Evolutionary conservation across 2,329 filamentous ascomycete genomes (phyloP), one percentile per base, ranked within the genome.

Genomic region (Colletotrichum agaves): DNA sequence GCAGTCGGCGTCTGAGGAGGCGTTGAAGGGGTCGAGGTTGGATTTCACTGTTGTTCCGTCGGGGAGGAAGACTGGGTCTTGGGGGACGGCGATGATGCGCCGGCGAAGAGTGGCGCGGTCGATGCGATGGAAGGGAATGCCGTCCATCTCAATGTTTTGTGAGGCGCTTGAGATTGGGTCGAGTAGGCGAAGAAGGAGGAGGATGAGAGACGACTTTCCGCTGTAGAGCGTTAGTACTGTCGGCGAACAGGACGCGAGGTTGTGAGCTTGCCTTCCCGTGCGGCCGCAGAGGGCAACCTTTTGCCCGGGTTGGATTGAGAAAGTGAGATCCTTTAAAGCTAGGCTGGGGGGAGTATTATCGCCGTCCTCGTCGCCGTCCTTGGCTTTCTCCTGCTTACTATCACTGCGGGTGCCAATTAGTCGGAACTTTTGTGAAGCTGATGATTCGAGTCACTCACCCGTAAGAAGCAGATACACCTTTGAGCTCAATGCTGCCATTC

Each of bases 41-140:
- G 72, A 55, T 19, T 73, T 74, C 61, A 79, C 76, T 4, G 74
- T 79, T 56, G 75, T 78, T 5, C 75, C 78, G 37, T 76, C 78
- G 0, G 78, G 78, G 3, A 85, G 71, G 72, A 85, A 84, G 5
- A 82, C 79, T 0, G 82, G 72, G 4, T 85, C 83, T 71, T 86
- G 83, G 2, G 83, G 82, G 1, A 85, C 73, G 12, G 81, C 80
- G 49, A 83, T 80, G 47, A 86, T 74, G 1, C 78, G 79, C 27
- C 78, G 73, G 10, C 83, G 81, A 1, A 85, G 75, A 0, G 71
- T 69, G 2, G 72, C 19, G 11, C 82, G 78, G 67, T 81, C 72
- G 17, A 85, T 74, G 17, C 69, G 69, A 52, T 74, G 33, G 10
- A 81, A 77, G 0, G 76, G 73, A 1, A 79, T 63, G 49, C 66